Conservation (phyloP, 192 early-diverging fungal genomes). For the Umbelopsis isabellina region DNA sequence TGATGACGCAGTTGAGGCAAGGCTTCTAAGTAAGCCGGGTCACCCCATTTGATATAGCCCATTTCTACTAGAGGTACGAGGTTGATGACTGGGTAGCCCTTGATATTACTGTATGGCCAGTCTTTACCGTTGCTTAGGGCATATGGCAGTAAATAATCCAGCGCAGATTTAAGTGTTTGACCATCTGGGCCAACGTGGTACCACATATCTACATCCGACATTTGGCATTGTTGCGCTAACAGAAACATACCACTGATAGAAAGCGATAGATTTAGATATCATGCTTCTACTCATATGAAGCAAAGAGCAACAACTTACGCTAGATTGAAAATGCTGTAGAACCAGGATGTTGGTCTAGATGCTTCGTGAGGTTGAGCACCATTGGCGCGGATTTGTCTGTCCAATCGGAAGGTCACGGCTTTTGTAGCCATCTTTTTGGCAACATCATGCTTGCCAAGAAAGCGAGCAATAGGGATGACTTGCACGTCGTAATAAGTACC, state of each 20-base stretch:
- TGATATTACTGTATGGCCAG: slow-evolving; percentile 55
- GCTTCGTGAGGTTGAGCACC: slow-evolving; percentile 51
- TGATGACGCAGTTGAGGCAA: background rate
- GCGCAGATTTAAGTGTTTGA: slow-evolving; percentile 44
- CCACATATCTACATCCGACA: slow-evolving; percentile 42
- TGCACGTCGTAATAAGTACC: slow-evolving; percentile 60
- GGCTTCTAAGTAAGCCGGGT: slow-evolving; percentile 45
- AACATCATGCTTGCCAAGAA: slow-evolving; percentile 42
- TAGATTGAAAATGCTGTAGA: slow-evolving; percentile 55
- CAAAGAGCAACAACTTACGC: slow-evolving; percentile 43
- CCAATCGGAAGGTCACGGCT: slow-evolving; percentile 43
- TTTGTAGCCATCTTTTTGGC: slow-evolving; percentile 28
- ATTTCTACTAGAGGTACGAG: slow-evolving; percentile 50
- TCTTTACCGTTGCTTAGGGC: slow-evolving; percentile 45
- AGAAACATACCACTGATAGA: background rate
- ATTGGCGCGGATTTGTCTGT: slow-evolving; percentile 38
- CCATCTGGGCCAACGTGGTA: slow-evolving; percentile 44
- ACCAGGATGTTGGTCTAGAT: slow-evolving; percentile 48
- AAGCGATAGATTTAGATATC: slow-evolving; percentile 8
- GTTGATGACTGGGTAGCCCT: slow-evolving; percentile 44
- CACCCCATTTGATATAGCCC: slow-evolving; percentile 53
- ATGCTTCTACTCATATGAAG: slow-evolving; percentile 33
- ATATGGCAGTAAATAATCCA: slow-evolving; percentile 58
- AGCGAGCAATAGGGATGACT: slow-evolving; percentile 48
- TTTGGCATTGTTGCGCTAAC: slow-evolving; percentile 8